Evolutionary conservation across 2,329 filamentous ascomycete genomes (phyloP), one percentile per base, ranked within the genome.

Genomic region (Fusarium sp.): DNA sequence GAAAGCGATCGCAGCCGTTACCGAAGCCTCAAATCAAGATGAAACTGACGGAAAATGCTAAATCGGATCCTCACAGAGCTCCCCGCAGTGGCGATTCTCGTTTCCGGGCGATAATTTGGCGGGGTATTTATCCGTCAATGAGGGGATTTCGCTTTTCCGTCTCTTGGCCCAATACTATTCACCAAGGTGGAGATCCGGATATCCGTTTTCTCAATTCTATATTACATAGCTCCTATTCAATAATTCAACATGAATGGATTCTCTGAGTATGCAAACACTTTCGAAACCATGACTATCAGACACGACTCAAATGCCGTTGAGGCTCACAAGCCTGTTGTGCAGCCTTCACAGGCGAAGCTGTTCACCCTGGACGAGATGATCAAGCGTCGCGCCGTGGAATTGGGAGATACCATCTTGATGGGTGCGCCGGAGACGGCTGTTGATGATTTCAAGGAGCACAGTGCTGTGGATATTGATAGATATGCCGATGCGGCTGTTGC

Each of bases 401-500:
- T 77, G 6, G 64, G 73, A 2, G 54, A 76, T 20, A 20, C 68
- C 0, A 56, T 72, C 5, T 44, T 74, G 6, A 30, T 77, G 8
- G 75, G 73, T 5, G 66, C 61, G 5, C 75, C 75, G 1, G 73
- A 66, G 24, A 30, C 59, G 2, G 74, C 63, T 0, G 58, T 69
- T 15, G 69, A 73, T 22, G 74, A 77, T 24, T 77, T 72, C 10
- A 70, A 57, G 20, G 75, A 78, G 15, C 72, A 77, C 24, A 77
- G 66, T 22, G 75, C 75, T 22, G 51, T 66, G 2, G 69, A 66
- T 3, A 39, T 78, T 20, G 75, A 77, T 28, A 61, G 54, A 41
- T 77, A 75, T 48, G 75, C 62, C 2, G 75, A 77, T 60, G 74
- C 74, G 13, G 75, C 75, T 4, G 75, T 77, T 48, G 55, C 54